Conservation (phyloP, 2,329 filamentous ascomycete species). For the Colletotrichum zoysiae region DNA sequence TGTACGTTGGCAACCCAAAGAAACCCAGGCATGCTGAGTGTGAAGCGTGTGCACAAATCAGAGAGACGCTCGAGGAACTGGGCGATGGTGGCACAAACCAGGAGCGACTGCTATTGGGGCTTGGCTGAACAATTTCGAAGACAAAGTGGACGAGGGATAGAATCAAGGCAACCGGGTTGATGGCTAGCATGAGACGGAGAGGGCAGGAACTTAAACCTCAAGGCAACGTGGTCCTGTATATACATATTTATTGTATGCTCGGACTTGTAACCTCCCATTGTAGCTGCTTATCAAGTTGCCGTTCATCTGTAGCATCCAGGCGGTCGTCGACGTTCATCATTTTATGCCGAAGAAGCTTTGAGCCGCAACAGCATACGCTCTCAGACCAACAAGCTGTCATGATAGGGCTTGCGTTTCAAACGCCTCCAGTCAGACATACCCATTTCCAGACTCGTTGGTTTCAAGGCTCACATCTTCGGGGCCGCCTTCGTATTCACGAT, state of each 20-base stretch:
- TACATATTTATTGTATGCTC: background rate
- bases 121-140: too few species aligned
- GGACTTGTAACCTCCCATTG: background rate
- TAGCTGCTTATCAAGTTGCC: background rate
- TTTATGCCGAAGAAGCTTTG: background rate
- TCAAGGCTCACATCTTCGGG: background rate
- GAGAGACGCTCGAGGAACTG: constrained; percentile 48
- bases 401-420: background rate
- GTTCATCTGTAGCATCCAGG: background rate
- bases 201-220: background rate
- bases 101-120: background rate
- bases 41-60: constrained; percentile 46
- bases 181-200: background rate
- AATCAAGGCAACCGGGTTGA: background rate
- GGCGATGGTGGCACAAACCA: constrained; percentile 41
- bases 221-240: background rate
- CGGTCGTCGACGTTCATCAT: background rate
- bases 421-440: background rate
- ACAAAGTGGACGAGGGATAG: background rate
- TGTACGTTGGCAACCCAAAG: constrained; percentile 52
- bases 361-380: background rate
- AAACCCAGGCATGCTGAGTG: constrained; percentile 51
- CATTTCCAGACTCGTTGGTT: too few species aligned
- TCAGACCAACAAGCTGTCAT: background rate
- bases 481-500: too few species aligned